Percentiles rank a stretch among this genome's conserved stretches.
These are phyloP conservation scores for Cyclotella kingstonii DNA, from an alignment of 108 stramenopile genomes.

Conservation along the genomic window DNA sequence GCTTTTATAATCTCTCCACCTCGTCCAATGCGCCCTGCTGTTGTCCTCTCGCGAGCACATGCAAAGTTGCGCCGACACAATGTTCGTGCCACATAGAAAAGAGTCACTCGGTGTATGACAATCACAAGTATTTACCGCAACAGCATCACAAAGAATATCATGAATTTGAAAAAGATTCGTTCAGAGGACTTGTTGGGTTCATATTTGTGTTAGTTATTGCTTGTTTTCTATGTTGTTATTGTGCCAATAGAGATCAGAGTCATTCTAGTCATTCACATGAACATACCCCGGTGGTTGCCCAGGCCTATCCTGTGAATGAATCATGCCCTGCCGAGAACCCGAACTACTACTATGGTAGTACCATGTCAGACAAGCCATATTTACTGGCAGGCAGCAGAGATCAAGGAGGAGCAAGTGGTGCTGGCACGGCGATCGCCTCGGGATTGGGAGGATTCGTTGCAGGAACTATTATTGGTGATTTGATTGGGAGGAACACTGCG, in stretches of 20 bases:
- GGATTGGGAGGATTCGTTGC: slow-evolving; percentile 34
- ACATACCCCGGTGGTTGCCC: slow-evolving; percentile 10
- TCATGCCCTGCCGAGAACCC: slow-evolving; percentile 16
- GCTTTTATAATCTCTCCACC: slow-evolving; percentile 8
- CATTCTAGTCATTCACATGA: background rate
- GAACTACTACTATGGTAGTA: slow-evolving; percentile 20
- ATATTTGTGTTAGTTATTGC: slow-evolving; percentile 5
- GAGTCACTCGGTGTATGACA: background rate
- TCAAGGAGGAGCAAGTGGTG: slow-evolving; percentile 5
- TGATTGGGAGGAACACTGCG: slow-evolving; percentile 25
- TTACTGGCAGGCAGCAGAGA: no score
- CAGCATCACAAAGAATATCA: background rate
- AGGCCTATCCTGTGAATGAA: slow-evolving; percentile 9
- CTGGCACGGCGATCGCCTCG: slow-evolving; percentile 32
- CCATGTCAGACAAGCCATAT: no score
- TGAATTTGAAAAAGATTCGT: background rate
- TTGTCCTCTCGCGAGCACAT: slow-evolving; percentile 25
- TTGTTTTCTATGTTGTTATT: slow-evolving; percentile 13
- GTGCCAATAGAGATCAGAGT: background rate
- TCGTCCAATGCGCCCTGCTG: slow-evolving; percentile 23
- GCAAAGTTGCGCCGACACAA: slow-evolving; percentile 29
- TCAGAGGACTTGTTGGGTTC: background rate
- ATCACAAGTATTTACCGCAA: background rate
- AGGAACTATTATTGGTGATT: slow-evolving; percentile 28
- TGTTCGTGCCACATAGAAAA: slow-evolving; percentile 24